phyloP scores from a whole-genome alignment of 2,329 filamentous ascomycete species.

The Xylaria sp. region DNA sequence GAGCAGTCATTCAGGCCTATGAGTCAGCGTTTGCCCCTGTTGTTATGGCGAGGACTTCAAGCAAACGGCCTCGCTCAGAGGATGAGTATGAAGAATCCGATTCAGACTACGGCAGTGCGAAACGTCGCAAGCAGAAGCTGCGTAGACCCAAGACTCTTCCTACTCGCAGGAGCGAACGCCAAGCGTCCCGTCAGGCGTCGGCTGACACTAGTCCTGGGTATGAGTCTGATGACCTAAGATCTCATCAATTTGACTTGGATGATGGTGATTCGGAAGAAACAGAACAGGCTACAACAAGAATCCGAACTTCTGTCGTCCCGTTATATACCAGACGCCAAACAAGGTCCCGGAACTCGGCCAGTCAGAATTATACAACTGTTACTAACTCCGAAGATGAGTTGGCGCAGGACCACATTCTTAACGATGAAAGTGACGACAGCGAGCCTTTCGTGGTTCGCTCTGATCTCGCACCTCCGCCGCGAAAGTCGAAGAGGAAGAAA shows the following conservation, averaged over 20 bases:
- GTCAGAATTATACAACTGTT: constrained; percentile 11
- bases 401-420: constrained; percentile 36
- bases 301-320: constrained; percentile 2
- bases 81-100: constrained; percentile 42
- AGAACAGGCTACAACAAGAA: neutral
- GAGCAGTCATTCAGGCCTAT: constrained; percentile 39
- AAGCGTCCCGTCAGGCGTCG: constrained; percentile 35
- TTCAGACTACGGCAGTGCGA: constrained; percentile 31
- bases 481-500: constrained; percentile 38
- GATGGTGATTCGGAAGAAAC: constrained; percentile 32
- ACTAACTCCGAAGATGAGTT: constrained; percentile 49
- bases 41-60: constrained; percentile 14
- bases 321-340: constrained; percentile 33
- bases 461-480: constrained; percentile 42
- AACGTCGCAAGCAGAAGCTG: constrained; percentile 33
- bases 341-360: constrained; percentile 33
- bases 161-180: constrained; percentile 36
- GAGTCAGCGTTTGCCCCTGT: constrained; percentile 32
- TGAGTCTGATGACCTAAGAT: constrained; percentile 19
- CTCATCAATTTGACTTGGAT: constrained; percentile 2
- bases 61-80: constrained; percentile 37
- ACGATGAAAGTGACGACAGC: constrained; percentile 38
- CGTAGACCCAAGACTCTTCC: neutral
- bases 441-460: constrained; percentile 42
- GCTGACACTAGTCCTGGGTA: neutral